These are phyloP conservation scores for Alternaria conjuncta DNA, from an alignment of 2,329 filamentous ascomycete species.

Conservation along the genomic window DNA sequence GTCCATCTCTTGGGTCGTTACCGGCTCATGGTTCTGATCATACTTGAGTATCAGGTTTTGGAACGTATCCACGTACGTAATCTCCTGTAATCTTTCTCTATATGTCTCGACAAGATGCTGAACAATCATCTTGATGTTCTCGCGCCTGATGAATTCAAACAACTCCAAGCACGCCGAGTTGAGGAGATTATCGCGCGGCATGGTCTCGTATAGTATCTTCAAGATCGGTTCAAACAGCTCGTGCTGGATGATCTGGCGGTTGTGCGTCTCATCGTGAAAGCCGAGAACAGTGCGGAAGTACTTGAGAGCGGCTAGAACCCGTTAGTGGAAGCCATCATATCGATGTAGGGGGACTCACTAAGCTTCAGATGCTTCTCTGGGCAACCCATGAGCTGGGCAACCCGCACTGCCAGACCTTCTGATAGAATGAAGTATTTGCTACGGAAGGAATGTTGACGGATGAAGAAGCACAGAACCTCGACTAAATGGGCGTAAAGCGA, in stretches of 20 bases:
- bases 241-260: conserved; percentile 81
- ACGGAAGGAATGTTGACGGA: conserved; percentile 84
- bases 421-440: conserved; percentile 87
- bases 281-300: conserved; percentile 89
- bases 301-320: conserved; percentile 76
- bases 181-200: conserved; percentile 90
- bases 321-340: conserved; percentile 12
- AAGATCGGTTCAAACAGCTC: conserved; percentile 84
- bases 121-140: conserved; percentile 72
- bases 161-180: conserved; percentile 94
- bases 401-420: conserved; percentile 77
- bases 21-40: conserved; percentile 70
- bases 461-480: conserved; percentile 92
- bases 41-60: conserved; percentile 75
- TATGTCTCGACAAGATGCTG: conserved; percentile 85
- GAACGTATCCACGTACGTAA: conserved; percentile 88
- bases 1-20: conserved; percentile 65
- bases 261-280: conserved; percentile 90
- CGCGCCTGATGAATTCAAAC: conserved; percentile 82
- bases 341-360: conserved; percentile 60
- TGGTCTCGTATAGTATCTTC: conserved; percentile 80
- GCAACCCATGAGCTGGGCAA: conserved; percentile 81
- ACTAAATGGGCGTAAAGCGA: conserved; percentile 91
- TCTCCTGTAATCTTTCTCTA: conserved; percentile 74
- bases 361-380: conserved; percentile 93